A percentile compares a stretch with the other conserved stretches of the same genome.
Evolutionary conservation across 345 rosid genomes (phyloP).

Genomic region (Lagerstroemia speciosa): DNA sequence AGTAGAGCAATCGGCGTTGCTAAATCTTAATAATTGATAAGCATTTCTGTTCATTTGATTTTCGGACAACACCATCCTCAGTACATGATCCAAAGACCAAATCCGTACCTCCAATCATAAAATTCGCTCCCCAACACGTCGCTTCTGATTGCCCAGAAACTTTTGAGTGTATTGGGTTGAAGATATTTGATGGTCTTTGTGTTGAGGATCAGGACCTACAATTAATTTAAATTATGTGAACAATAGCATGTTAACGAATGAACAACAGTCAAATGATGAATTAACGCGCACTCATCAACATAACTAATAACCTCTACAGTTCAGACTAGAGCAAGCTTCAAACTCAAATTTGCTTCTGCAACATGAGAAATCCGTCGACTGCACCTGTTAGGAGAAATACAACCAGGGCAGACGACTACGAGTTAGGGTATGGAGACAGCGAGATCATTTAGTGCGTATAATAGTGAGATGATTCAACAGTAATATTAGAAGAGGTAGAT

Average conservation of each 20-base stretch:
- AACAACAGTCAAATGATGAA: not conserved
- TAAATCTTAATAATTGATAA: too few species aligned
- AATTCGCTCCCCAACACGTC: slow-evolving; percentile 97
- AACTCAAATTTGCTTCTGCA: not conserved
- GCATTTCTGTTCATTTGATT: too few species aligned
- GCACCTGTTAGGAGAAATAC: too few species aligned
- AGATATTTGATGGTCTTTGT: slow-evolving; percentile 35
- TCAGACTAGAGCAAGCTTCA: slow-evolving; percentile 7
- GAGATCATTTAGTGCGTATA: not conserved
- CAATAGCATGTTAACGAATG: not conserved
- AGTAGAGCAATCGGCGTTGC: too few species aligned
- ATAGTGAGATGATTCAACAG: too few species aligned
- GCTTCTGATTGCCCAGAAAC: slow-evolving; percentile 79
- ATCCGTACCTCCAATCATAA: too few species aligned
- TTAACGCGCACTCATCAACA: not conserved
- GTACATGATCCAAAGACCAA: too few species aligned
- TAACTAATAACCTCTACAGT: too few species aligned
- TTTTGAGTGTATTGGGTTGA: slow-evolving; percentile 60
- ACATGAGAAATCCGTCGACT: too few species aligned
- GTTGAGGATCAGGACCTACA: slow-evolving; percentile 62
- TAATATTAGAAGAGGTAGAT: too few species aligned
- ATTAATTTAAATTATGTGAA: not conserved
- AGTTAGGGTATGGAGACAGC: not conserved
- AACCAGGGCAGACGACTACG: too few species aligned
- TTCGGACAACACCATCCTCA: too few species aligned